Conservation (phyloP, 306 rosid species). For the Cucurbita ficifolia region DNA sequence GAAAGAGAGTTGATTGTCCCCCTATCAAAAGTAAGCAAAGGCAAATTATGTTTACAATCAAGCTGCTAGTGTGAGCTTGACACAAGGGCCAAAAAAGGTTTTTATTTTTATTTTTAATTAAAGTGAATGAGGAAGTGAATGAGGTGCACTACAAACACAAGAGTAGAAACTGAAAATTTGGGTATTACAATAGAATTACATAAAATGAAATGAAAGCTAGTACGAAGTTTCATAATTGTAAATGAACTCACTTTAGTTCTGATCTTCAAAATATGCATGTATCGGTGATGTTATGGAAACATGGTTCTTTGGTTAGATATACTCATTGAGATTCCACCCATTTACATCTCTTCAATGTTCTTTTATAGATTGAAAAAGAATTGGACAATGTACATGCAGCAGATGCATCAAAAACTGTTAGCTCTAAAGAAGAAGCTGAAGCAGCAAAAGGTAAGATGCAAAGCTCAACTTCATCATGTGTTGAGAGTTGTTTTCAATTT, state of each 20-base stretch:
- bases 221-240: background rate
- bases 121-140: background rate
- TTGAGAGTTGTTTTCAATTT: background rate
- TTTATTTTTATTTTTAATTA: background rate
- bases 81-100: background rate
- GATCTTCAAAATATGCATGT: background rate
- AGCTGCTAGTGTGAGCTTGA: background rate
- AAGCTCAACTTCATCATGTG: background rate
- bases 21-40: background rate
- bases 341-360: background rate
- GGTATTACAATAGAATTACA: background rate
- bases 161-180: background rate
- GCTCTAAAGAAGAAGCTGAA: background rate
- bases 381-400: background rate
- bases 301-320: background rate
- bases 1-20: background rate
- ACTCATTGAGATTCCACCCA: background rate
- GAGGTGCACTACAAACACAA: background rate
- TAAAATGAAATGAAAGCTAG: background rate
- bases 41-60: background rate
- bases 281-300: background rate
- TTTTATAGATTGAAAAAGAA: constrained; percentile 1
- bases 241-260: background rate
- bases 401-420: background rate
- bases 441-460: background rate